Percentiles rank a stretch among this genome's conserved stretches.
phyloP scores from a whole-genome alignment of 208 protist species.

The Crithidia brevicula region DNA sequence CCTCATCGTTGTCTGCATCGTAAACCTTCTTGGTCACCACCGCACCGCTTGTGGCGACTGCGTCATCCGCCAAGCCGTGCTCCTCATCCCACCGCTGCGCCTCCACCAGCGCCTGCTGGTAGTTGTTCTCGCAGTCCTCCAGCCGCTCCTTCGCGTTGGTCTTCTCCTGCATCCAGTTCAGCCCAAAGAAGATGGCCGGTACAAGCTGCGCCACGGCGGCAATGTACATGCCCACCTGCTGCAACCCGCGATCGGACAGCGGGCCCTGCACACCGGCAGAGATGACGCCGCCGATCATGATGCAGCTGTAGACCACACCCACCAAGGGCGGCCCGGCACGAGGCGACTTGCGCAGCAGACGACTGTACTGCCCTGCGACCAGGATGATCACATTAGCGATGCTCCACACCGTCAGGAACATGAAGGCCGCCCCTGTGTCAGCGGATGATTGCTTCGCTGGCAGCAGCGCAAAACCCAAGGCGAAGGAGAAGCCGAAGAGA shows the following conservation, averaged over 20 bases:
- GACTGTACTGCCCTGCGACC: constrained; percentile 61
- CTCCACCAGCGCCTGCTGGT: constrained; percentile 15
- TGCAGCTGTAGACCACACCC: constrained; percentile 47
- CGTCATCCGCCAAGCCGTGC: constrained; percentile 1
- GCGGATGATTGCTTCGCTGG: constrained; percentile 38
- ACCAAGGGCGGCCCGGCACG: constrained; percentile 43
- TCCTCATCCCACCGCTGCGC: constrained; percentile 18
- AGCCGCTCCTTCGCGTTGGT: constrained; percentile 41
- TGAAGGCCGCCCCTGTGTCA: constrained; percentile 37
- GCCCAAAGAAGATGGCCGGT: constrained; percentile 40
- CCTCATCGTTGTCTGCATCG: constrained; percentile 3
- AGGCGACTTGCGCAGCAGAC: constrained; percentile 43
- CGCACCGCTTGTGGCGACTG: neutral
- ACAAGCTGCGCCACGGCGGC: constrained; percentile 41
- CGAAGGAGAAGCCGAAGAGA: constrained; percentile 35
- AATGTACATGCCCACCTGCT: constrained; percentile 44
- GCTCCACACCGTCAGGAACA: constrained; percentile 51
- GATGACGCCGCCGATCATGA: constrained; percentile 44
- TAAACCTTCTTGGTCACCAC: constrained; percentile 4
- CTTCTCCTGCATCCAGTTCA: constrained; percentile 60
- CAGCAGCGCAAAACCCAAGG: constrained; percentile 40
- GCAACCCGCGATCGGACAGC: constrained; percentile 40
- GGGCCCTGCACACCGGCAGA: constrained; percentile 49
- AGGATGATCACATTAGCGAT: constrained; percentile 66
- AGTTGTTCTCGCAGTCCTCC: constrained; percentile 33